Conservation (phyloP, 495 filamentous ascomycete genomes). For the Beverwykella pulmonaria region DNA sequence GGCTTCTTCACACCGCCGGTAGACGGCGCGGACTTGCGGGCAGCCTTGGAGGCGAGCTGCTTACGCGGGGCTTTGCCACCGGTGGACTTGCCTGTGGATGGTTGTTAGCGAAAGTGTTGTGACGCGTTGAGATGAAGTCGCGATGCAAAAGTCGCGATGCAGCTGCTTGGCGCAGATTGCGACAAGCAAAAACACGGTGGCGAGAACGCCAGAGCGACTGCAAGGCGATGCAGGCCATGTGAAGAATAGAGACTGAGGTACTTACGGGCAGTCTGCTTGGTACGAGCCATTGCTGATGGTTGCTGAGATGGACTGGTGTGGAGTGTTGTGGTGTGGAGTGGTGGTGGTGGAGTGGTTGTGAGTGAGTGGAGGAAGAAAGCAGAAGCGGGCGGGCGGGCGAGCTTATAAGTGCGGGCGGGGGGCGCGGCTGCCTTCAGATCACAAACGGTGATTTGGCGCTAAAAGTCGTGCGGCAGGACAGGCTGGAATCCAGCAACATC, state of each 20-base stretch:
- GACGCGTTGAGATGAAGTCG: conserved; percentile 4
- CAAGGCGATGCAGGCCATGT: conserved; percentile 26
- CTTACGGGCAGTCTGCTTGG: conserved; percentile 99
- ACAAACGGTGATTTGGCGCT: conserved; percentile 32
- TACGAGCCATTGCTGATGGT: conserved; percentile 77
- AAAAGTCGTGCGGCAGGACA: conserved; percentile 18
- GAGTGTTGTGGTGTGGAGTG: conserved; percentile 46
- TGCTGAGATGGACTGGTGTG: conserved; percentile 30
- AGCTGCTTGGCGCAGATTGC: conserved; percentile 1
- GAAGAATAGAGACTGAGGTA: conserved; percentile 33
- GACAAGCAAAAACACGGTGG: conserved; percentile 22
- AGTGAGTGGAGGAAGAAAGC: conserved; percentile 53
- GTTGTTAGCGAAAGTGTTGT: conserved; percentile 41
- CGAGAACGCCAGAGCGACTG: conserved; percentile 33
- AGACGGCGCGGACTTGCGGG: conserved; percentile 40
- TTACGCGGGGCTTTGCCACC: conserved; percentile 42
- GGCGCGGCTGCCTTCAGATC: conserved; percentile 26
- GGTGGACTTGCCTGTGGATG: conserved; percentile 51
- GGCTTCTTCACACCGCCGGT: conserved; percentile 98
- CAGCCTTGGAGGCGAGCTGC: conserved; percentile 42
- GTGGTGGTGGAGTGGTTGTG: conserved; percentile 43
- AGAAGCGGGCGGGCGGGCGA: conserved; percentile 43
- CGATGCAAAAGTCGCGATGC: conserved; percentile 30
- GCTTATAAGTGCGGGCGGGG: conserved; percentile 34
- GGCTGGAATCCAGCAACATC: conserved; percentile 20